A percentile compares a stretch with the other conserved stretches of the same genome.
Conservation (phyloP, 1,284 basidiomycete species). For the Rhodotorula glutinis region DNA sequence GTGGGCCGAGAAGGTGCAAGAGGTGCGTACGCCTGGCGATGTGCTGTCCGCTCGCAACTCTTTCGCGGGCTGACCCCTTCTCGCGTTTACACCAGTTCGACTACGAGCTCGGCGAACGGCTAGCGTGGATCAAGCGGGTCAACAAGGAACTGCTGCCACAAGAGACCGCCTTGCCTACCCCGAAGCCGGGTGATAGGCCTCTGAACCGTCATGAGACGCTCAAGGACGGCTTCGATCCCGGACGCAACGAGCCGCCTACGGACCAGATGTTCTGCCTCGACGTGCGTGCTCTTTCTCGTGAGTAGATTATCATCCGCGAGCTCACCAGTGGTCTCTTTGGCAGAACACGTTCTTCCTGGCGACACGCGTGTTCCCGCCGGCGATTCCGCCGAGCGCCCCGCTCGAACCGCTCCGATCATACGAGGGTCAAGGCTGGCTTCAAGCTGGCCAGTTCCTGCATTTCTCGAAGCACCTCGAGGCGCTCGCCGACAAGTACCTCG, state of each 20-base stretch:
- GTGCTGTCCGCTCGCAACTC: neutral
- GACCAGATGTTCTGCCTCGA: constrained; percentile 12
- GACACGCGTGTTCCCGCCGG: constrained; percentile 17
- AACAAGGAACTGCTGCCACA: constrained; percentile 20
- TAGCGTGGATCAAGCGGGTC: constrained; percentile 20
- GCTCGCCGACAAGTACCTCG: constrained; percentile 20
- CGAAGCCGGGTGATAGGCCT: neutral
- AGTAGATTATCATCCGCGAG: neutral
- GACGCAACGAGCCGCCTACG: constrained; percentile 8
- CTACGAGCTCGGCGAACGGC: constrained; percentile 9
- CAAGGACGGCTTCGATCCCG: constrained; percentile 29
- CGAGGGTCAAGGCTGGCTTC: constrained; percentile 23
- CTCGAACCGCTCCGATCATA: constrained; percentile 7
- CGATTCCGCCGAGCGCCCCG: neutral
- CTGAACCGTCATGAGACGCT: constrained; percentile 1
- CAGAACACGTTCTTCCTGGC: constrained; percentile 31
- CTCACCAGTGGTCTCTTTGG: neutral
- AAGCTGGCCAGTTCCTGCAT: constrained; percentile 19
- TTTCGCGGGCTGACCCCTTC: too few species aligned
- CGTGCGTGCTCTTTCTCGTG: neutral
- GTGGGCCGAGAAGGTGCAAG: constrained; percentile 16
- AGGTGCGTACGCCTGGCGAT: neutral
- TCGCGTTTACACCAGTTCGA: constrained; percentile 15
- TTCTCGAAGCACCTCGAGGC: constrained; percentile 16
- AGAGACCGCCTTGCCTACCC: neutral